Base-by-base conservation (phyloP, 1,284 basidiomycete species). In the Boletus semigastroideus region DNA sequence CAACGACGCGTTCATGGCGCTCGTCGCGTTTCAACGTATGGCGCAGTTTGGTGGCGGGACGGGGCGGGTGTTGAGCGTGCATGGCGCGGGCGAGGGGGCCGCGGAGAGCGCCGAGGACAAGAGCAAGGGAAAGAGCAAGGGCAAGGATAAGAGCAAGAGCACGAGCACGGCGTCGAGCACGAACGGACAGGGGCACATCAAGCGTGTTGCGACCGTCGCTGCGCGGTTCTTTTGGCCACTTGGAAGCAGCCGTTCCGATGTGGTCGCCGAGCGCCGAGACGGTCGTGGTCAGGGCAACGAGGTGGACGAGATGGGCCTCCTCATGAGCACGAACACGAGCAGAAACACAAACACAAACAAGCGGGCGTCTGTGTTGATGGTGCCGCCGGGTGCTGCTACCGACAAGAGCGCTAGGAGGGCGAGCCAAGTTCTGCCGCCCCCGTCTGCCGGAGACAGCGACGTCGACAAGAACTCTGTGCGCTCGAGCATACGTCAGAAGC, bases 1-100 rank as follows among this genome's bases (percentile, higher is more conserved):
- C 13, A 90, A 90, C 65, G 83, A 87, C 55, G 84, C 87, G 3
- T 81, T 86, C 60, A 73, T 85, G 71, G 68, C 69, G 42, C 74
- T 90, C 27, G 79, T 85, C 36, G 79, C 76, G 8, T 71, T 89
- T 38, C 87, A 90, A 60, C 71, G 79, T 56, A 75, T 90, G 42
- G 66, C 87, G 13, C 81, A 84, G 50, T 80, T 80, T 0, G 57
- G 58, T 14, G 47, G 53, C 1, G 17, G 14, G 7, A 22, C 43
- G 13, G 1, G n/a, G 34, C 13, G 33, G 33, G 5, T 36, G 34
- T n/a, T 5, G 22, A 22, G 22, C 22, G 5, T 22, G 5, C n/a
- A 36, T 36, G 34, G 8, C 16, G 12, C n/a, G 28, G 19, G 12
- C 12, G 31, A 31, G 4, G 34, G 4, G 28, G 19, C 12, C 12